A percentile compares a stretch with the other conserved stretches of the same genome.
Conservation (phyloP, 352 stramenopile species). For the Elongisporangium undulatum region DNA sequence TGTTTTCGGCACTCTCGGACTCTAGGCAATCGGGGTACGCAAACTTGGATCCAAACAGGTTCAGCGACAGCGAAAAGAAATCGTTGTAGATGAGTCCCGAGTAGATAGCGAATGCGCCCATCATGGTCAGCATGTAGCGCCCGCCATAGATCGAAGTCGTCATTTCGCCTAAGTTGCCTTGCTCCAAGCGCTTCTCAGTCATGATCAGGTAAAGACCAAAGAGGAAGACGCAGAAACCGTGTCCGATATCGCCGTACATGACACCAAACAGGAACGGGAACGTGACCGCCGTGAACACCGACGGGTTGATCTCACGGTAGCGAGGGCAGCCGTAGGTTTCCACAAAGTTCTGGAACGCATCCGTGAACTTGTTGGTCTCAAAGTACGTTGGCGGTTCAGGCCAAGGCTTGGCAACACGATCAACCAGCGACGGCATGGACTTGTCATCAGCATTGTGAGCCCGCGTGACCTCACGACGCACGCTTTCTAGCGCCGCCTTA, state of each 20-base stretch:
- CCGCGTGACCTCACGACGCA: constrained; percentile 85
- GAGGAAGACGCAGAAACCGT: constrained; percentile 94
- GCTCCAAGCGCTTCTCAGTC: constrained; percentile 88
- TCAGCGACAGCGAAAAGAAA: constrained; percentile 97
- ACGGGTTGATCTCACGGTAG: constrained; percentile 98
- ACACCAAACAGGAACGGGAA: constrained; percentile 99
- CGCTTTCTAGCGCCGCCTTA: constrained; percentile 64
- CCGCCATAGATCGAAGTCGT: constrained; percentile 87
- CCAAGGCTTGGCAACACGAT: constrained; percentile 94
- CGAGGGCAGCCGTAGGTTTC: constrained; percentile 98
- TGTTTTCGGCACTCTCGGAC: constrained; percentile 36
- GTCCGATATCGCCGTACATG: constrained; percentile 99
- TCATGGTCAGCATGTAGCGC: constrained; percentile 98
- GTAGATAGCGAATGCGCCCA: constrained; percentile 98
- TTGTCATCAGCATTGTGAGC: constrained; percentile 93
- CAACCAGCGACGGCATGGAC: constrained; percentile 91
- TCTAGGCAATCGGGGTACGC: constrained; percentile 81
- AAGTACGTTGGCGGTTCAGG: constrained; percentile 97
- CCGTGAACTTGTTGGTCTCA: constrained; percentile 99
- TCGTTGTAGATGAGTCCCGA: constrained; percentile 99
- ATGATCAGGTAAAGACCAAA: constrained; percentile 93
- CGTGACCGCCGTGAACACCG: constrained; percentile 98
- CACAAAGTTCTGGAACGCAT: constrained; percentile 98
- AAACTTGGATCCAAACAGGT: constrained; percentile 96
- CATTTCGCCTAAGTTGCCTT: constrained; percentile 91